Conservation (phyloP, 495 filamentous ascomycete species). For the Penicillium paxilli region DNA sequence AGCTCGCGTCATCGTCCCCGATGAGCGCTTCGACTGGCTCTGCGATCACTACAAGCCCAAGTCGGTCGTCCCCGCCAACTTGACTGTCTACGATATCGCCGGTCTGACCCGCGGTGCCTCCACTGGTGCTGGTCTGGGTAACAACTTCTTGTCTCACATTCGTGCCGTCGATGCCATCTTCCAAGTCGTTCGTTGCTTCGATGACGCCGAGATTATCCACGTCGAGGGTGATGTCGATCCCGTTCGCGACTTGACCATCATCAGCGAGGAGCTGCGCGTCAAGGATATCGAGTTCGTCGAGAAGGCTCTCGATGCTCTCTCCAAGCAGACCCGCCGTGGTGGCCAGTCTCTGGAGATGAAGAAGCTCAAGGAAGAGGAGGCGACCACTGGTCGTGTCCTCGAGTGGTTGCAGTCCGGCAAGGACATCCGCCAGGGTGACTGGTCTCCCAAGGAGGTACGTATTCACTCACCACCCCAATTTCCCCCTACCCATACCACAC, state of each 20-base stretch:
- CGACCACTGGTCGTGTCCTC: constrained; percentile 84
- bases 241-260: constrained; percentile 89
- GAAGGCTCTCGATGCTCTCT: constrained; percentile 84
- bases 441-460: constrained; percentile 94
- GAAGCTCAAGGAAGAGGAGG: constrained; percentile 93
- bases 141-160: constrained; percentile 98
- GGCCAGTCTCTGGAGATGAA: constrained; percentile 98
- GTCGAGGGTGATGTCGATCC: constrained; percentile 98
- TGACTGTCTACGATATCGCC: constrained; percentile 99
- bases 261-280: constrained; percentile 92
- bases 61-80: constrained; percentile 90
- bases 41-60: constrained; percentile 96
- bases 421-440: constrained; percentile 87
- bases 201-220: constrained; percentile 99
- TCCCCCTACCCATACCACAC: neutral
- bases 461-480: neutral
- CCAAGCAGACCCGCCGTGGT: constrained; percentile 91
- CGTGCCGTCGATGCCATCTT: constrained; percentile 99
- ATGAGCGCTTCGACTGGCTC: constrained; percentile 95
- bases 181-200: constrained; percentile 98
- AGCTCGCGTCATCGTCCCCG: constrained; percentile 95
- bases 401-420: constrained; percentile 81
- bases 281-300: constrained; percentile 99
- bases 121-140: constrained; percentile 95
- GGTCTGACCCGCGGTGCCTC: constrained; percentile 95